Evolutionary conservation across 768 basidiomycete genomes (phyloP).

Genomic region (Lactarius akahatsu): DNA sequence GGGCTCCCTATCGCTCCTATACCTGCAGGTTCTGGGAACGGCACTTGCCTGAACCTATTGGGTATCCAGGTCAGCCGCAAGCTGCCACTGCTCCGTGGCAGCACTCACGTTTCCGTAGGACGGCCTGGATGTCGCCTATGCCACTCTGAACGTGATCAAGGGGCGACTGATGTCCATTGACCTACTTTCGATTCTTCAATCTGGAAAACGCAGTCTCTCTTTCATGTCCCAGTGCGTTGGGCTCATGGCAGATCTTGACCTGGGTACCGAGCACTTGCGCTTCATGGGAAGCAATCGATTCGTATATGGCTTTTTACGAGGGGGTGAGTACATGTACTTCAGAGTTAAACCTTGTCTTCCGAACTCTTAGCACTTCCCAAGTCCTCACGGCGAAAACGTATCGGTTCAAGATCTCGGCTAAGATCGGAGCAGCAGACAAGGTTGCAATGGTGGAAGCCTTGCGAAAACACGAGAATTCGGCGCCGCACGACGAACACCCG

Average conservation of each 20-base stretch:
- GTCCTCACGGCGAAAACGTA: slow-evolving; percentile 64
- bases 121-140: slow-evolving; percentile 68
- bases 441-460: slow-evolving; percentile 59
- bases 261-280: slow-evolving; percentile 79
- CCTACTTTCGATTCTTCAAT: slow-evolving; percentile 73
- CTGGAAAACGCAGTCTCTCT: slow-evolving; percentile 59
- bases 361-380: slow-evolving; percentile 31
- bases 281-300: slow-evolving; percentile 89
- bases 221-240: slow-evolving; percentile 85
- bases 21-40: slow-evolving; percentile 84
- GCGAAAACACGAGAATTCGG: slow-evolving; percentile 37
- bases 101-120: slow-evolving; percentile 40
- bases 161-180: slow-evolving; percentile 76
- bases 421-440: slow-evolving; percentile 70
- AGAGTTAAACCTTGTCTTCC: not conserved
- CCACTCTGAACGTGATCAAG: slow-evolving; percentile 78
- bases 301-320: slow-evolving; percentile 65
- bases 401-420: slow-evolving; percentile 67
- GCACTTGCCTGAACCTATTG: slow-evolving; percentile 66
- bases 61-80: slow-evolving; percentile 53
- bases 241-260: slow-evolving; percentile 81
- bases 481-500: slow-evolving; percentile 22
- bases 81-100: slow-evolving; percentile 1
- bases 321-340: slow-evolving; percentile 46
- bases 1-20: slow-evolving; percentile 71